Percentiles rank a stretch among this genome's conserved stretches.
These are phyloP conservation scores for Arctium lappa DNA, from an alignment of 129 eudicot species.

Conservation along the genomic window DNA sequence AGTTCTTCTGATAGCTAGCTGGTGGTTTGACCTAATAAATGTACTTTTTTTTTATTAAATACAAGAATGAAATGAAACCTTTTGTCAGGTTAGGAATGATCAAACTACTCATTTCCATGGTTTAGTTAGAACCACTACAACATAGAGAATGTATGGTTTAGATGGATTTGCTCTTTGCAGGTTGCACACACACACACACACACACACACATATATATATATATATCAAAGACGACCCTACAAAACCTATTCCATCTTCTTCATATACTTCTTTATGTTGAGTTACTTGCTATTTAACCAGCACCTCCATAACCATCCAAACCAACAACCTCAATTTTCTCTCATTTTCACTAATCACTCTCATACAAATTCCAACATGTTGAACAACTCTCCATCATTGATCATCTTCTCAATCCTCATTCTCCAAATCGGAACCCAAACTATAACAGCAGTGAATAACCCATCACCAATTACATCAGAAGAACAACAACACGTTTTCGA, in stretches of 20 bases:
- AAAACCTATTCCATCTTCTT: slow-evolving; percentile 10
- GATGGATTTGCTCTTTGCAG: slow-evolving; percentile 5
- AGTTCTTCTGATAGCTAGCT: background rate
- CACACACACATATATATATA: background rate
- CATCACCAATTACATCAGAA: slow-evolving; percentile 18
- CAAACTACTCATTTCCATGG: slow-evolving; percentile 20
- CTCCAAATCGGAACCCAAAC: slow-evolving; percentile 11
- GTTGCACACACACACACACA: background rate
- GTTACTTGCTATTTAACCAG: slow-evolving; percentile 20
- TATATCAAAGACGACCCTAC: background rate
- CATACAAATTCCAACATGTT: slow-evolving; percentile 39
- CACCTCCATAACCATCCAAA: slow-evolving; percentile 2
- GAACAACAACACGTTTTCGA: slow-evolving; percentile 51
- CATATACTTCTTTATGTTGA: slow-evolving; percentile 1
- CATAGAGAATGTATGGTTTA: slow-evolving; percentile 20
- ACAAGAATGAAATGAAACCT: slow-evolving; percentile 3
- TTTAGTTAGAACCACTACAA: slow-evolving; percentile 42
- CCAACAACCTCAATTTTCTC: slow-evolving; percentile 3
- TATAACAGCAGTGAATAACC: slow-evolving; percentile 25
- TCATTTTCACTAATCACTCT: background rate
- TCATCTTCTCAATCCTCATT: slow-evolving; percentile 23
- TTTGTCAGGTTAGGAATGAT: background rate
- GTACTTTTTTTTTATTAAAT: background rate
- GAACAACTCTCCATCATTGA: slow-evolving; percentile 34
- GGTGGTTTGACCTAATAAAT: slow-evolving; percentile 5